Conservation (phyloP, 2,329 filamentous ascomycete species). For the Remersonia thermophila region DNA sequence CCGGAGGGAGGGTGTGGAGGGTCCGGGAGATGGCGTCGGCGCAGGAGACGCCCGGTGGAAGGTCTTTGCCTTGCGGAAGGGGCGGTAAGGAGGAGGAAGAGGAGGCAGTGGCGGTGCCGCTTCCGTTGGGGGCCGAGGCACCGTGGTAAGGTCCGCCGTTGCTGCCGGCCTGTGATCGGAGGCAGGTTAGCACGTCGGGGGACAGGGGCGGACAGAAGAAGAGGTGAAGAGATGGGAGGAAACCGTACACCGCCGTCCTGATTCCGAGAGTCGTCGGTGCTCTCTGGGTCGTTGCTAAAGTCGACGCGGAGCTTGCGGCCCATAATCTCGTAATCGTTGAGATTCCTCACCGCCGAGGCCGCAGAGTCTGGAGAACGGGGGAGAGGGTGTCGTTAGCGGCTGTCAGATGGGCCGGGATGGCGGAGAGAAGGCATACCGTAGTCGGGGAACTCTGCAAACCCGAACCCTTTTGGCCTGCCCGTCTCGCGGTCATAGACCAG, state of each 20-base stretch:
- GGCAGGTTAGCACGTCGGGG: not conserved
- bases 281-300: slow-evolving; percentile 85
- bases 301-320: slow-evolving; percentile 88
- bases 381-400: not conserved
- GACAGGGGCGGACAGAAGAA: slow-evolving; percentile 7
- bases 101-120: too few relatives aligned
- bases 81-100: slow-evolving; percentile 49
- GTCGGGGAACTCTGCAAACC: slow-evolving; percentile 91
- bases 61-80: slow-evolving; percentile 72
- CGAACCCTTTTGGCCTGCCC: slow-evolving; percentile 88
- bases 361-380: slow-evolving; percentile 49
- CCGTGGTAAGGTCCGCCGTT: too few relatives aligned
- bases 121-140: too few relatives aligned
- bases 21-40: slow-evolving; percentile 88
- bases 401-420: not conserved
- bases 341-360: slow-evolving; percentile 83
- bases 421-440: slow-evolving; percentile 45
- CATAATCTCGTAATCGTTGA: slow-evolving; percentile 94
- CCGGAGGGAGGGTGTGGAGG: slow-evolving; percentile 70
- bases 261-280: slow-evolving; percentile 46
- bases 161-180: slow-evolving; percentile 13
- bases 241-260: slow-evolving; percentile 17
- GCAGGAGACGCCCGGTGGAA: slow-evolving; percentile 70
- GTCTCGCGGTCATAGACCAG: slow-evolving; percentile 94
- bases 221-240: slow-evolving; percentile 4